phyloP scores from a whole-genome alignment of 495 filamentous ascomycete genomes.

The Hypoxylon subgilvum region DNA sequence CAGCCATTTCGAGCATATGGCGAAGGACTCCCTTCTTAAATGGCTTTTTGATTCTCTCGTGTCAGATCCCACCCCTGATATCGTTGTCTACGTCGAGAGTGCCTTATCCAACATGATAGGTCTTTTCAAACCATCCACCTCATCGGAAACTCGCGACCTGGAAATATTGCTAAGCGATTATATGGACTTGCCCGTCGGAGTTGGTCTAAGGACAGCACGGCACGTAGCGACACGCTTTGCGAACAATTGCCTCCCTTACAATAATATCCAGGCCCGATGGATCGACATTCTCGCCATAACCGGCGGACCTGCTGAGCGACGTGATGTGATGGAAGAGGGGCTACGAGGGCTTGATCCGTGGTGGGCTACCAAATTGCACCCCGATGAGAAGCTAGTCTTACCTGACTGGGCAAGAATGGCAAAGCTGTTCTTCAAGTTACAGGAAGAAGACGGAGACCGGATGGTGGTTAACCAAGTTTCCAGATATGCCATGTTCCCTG shows the following conservation, averaged over 20 bases:
- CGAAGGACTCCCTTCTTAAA: conserved; percentile 63
- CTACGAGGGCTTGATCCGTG: conserved; percentile 76
- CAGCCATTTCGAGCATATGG: conserved; percentile 54
- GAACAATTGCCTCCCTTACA: conserved; percentile 84
- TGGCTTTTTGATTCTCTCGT: conserved; percentile 85
- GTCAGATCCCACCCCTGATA: conserved; percentile 75
- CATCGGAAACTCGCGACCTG: conserved; percentile 40
- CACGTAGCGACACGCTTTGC: conserved; percentile 88
- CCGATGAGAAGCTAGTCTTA: conserved; percentile 43
- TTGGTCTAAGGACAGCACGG: conserved; percentile 64
- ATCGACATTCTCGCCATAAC: conserved; percentile 82
- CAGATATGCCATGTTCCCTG: conserved; percentile 44
- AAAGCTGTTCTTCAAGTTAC: conserved; percentile 48
- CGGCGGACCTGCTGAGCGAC: conserved; percentile 65
- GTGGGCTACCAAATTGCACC: conserved; percentile 50
- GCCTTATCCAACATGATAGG: conserved; percentile 74
- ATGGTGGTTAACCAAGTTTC: conserved; percentile 37
- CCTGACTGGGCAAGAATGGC: conserved; percentile 58
- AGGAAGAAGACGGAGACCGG: conserved; percentile 26
- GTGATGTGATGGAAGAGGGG: conserved; percentile 88
- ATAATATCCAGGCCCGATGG: conserved; percentile 81
- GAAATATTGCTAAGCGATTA: conserved; percentile 65
- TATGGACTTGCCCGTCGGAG: conserved; percentile 55
- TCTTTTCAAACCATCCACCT: conserved; percentile 55
- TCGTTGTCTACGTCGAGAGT: conserved; percentile 87